Evolutionary conservation across 2,329 filamentous ascomycete genomes (phyloP).

Genomic region (Hypomyces rosellus): DNA sequence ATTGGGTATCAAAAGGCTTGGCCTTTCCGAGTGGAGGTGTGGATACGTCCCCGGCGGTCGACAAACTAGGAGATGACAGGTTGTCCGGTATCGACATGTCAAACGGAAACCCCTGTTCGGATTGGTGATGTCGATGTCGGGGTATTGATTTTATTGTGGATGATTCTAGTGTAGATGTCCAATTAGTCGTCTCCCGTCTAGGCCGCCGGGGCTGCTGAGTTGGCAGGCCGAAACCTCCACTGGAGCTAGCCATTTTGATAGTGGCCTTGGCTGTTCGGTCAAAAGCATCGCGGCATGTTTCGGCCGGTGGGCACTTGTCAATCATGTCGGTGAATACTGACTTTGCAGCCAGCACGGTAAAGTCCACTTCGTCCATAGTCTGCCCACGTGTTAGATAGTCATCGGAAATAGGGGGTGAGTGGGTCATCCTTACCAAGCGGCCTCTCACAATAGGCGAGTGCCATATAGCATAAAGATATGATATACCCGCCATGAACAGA

Average conservation of each 20-base stretch:
- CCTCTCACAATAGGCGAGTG: constrained; percentile 85
- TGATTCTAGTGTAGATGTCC: constrained; percentile 23
- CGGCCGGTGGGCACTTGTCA: constrained; percentile 89
- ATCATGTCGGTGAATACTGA: constrained; percentile 89
- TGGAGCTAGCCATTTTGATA: constrained; percentile 87
- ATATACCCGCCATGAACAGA: constrained; percentile 94
- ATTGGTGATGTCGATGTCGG: constrained; percentile 22
- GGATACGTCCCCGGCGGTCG: constrained; percentile 31
- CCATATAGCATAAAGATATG: constrained; percentile 96
- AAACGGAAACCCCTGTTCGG: constrained; percentile 15
- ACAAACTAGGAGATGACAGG: constrained; percentile 30
- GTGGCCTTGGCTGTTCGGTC: constrained; percentile 93
- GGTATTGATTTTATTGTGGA: constrained; percentile 16
- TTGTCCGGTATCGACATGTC: background rate
- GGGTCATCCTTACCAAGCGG: constrained; percentile 59
- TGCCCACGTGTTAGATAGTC: constrained; percentile 22
- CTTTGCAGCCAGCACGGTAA: constrained; percentile 86
- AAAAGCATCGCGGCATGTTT: constrained; percentile 91
- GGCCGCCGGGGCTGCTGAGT: constrained; percentile 22
- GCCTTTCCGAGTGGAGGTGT: constrained; percentile 34
- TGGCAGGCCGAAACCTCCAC: constrained; percentile 64
- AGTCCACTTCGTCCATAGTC: constrained; percentile 95
- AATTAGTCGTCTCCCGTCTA: constrained; percentile 23
- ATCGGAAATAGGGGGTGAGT: background rate
- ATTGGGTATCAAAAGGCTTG: constrained; percentile 30